Base-by-base conservation (phyloP, 495 filamentous ascomycete species). In the Pyronema domesticum region DNA sequence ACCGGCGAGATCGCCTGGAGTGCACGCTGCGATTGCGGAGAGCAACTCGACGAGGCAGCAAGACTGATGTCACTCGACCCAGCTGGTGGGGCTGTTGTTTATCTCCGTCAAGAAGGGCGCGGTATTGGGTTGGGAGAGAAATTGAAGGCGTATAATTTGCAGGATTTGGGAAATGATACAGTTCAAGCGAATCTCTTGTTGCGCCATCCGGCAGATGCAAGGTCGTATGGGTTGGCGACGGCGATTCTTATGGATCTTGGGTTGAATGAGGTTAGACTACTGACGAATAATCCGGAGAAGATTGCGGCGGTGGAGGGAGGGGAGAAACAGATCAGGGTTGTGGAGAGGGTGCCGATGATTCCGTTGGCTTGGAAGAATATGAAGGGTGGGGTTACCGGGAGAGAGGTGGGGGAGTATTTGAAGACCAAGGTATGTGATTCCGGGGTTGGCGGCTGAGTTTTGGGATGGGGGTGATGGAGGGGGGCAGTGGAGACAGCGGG, bases 221-320 rank as follows among this genome's bases (percentile, higher is more conserved):
- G 91, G 35, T 89, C 83, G 58, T 98, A 98, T 67, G 91, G 93
- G 1, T 69, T 98, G 46, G 91, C 91, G 8, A 98, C 93, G 4
- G 86, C 89, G 4, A 96, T 98, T 74, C 72, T 98, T 39, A 70
- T 81, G 53, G 91, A 98, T 72, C 72, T 98, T 34, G 87, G 84
- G 0, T 75, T 81, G 42, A 68, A 72, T 17, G 86, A 91, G 10
- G 80, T 95, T 47, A 72, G 85, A 53, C 68, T 98, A 36, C 70
- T 98, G 56, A 98, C 91, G n/a, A 98, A 98, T 67, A 98, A 98
- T 63, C 91, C 91, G 0, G 91, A 98, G 59, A 98, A 98, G 72
- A 81, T 96, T 34, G 75, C 87, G 19, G 91, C 91, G 1, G 85
- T 98, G 7, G 91, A 98, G 63, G 91, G 91, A 0, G 85, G 86